Evolutionary conservation across 257 asterid genomes (phyloP).

Genomic region (Solanum chmielewskii): DNA sequence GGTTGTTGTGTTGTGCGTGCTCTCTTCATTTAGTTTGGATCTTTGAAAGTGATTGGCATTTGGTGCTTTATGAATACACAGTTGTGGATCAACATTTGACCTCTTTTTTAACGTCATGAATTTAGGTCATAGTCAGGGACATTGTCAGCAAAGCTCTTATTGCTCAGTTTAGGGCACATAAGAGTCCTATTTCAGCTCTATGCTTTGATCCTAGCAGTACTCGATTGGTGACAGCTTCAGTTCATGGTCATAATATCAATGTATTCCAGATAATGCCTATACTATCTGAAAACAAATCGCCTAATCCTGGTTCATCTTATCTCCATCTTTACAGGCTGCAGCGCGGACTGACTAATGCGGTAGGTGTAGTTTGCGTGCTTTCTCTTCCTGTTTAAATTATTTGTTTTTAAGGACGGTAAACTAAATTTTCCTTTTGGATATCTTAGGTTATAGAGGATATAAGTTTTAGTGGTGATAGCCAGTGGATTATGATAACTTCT

Average conservation of each 20-base stretch:
- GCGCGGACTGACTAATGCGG: conserved; percentile 80
- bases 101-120: conserved; percentile 14
- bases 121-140: conserved; percentile 85
- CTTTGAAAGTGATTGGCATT: background rate
- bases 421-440: background rate
- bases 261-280: conserved; percentile 59
- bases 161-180: conserved; percentile 85
- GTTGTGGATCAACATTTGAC: background rate
- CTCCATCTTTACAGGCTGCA: conserved; percentile 73
- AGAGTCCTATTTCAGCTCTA: conserved; percentile 52
- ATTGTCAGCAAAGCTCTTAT: conserved; percentile 49
- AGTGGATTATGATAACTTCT: conserved; percentile 41
- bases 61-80: background rate
- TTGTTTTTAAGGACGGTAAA: background rate
- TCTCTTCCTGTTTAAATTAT: background rate
- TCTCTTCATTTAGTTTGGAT: background rate
- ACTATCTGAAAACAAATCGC: background rate
- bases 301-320: conserved; percentile 29
- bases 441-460: conserved; percentile 82
- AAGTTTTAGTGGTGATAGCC: conserved; percentile 76
- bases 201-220: conserved; percentile 42
- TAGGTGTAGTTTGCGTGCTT: conserved; percentile 19
- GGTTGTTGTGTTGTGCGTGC: background rate
- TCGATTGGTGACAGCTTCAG: conserved; percentile 72
- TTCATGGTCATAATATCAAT: conserved; percentile 79